Conservation (phyloP, 2,329 filamentous ascomycete genomes). For the Colletotrichum neosansevieriae region DNA sequence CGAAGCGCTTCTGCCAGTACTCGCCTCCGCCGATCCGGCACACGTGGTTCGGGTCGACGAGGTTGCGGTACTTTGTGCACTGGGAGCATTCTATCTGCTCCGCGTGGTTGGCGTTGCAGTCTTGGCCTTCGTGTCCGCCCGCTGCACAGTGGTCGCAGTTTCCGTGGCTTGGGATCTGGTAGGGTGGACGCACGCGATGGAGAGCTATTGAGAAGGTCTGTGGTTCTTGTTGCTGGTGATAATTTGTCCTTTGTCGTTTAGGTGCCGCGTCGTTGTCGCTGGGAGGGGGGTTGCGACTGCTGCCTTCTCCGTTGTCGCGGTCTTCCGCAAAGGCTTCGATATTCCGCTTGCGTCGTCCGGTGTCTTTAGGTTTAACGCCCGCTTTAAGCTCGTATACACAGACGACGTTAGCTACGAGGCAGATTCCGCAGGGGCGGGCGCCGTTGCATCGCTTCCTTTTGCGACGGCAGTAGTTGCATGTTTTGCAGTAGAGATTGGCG, state of each 20-base stretch:
- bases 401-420: neutral
- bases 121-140: neutral
- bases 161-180: neutral
- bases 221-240: neutral
- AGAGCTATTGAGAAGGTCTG: neutral
- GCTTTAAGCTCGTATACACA: neutral
- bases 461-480: neutral
- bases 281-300: neutral
- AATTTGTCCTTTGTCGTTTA: neutral
- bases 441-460: neutral
- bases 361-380: too few relatives aligned
- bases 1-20: constrained; percentile 36
- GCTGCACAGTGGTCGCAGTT: constrained; percentile 34
- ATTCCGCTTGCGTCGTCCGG: too few relatives aligned
- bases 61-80: constrained; percentile 33
- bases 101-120: constrained; percentile 34
- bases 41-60: constrained; percentile 27
- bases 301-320: neutral
- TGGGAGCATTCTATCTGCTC: constrained; percentile 37
- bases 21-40: constrained; percentile 29
- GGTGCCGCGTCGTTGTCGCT: neutral
- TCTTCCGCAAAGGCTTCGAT: neutral
- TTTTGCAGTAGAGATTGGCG: neutral
- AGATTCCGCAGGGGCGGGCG: neutral
- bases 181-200: neutral